Evolutionary conservation across 164 flowering plant genomes (phyloP).

Genomic region (Magnolia sinica): DNA sequence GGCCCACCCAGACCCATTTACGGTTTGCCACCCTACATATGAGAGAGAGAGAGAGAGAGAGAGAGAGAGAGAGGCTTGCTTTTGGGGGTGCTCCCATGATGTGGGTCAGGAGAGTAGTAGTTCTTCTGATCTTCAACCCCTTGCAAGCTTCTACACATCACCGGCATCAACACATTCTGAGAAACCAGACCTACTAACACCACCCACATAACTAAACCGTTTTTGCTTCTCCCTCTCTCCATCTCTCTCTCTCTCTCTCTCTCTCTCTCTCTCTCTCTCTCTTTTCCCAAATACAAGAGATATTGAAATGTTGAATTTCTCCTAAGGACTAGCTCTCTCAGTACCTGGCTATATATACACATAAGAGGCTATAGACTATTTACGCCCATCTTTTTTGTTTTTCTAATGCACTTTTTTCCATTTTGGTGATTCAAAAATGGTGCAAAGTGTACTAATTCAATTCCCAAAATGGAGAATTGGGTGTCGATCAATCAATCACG

Average conservation of each 20-base stretch:
- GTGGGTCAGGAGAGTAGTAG: constrained; percentile 53
- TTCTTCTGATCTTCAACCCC: constrained; percentile 39
- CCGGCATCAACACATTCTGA: constrained; percentile 42
- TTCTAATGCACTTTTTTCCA: background rate
- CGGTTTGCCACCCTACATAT: background rate
- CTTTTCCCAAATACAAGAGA: background rate
- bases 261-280: background rate
- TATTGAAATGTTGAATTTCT: background rate
- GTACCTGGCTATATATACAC: background rate
- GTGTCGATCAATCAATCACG: background rate
- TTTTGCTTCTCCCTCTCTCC: constrained; percentile 28
- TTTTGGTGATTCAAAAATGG: background rate
- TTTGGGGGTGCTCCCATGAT: constrained; percentile 30
- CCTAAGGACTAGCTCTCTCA: no score
- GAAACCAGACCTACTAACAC: constrained; percentile 41
- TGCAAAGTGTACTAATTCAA: background rate
- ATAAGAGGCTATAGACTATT: background rate
- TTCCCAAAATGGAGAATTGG: background rate
- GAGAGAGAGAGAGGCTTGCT: constrained; percentile 24
- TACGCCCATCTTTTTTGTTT: background rate
- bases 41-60: constrained; percentile 10
- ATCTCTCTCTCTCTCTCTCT: constrained; percentile 14
- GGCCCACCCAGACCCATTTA: no score
- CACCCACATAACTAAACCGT: constrained; percentile 21
- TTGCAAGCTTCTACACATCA: constrained; percentile 28